These are phyloP conservation scores for Calonectria montana DNA, from an alignment of 2,329 filamentous ascomycete genomes.

Conservation along the genomic window DNA sequence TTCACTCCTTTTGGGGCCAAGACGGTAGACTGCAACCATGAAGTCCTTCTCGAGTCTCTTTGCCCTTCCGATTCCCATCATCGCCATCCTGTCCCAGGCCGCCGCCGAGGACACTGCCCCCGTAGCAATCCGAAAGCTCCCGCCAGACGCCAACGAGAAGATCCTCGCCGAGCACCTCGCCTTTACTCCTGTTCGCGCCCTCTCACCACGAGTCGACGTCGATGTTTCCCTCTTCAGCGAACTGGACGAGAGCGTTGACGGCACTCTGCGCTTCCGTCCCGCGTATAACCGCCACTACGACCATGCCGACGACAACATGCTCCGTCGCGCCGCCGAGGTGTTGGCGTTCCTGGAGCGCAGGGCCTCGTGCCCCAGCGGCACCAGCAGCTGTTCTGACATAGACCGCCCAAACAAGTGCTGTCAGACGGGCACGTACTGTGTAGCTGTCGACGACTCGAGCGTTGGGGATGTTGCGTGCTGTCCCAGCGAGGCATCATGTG, in stretches of 20 bases:
- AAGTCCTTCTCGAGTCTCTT: conserved; percentile 49
- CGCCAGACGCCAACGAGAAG: conserved; percentile 77
- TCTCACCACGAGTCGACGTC: conserved; percentile 42
- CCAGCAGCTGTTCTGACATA: conserved; percentile 72
- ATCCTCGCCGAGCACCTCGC: conserved; percentile 76
- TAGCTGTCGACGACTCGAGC: conserved; percentile 69
- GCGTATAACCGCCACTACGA: conserved; percentile 63
- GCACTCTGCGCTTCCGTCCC: conserved; percentile 52
- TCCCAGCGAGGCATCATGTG: conserved; percentile 72
- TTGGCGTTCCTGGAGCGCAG: conserved; percentile 65
- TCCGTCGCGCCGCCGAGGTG: conserved; percentile 58
- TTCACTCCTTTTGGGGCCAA: not conserved
- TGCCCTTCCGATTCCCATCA: conserved; percentile 56
- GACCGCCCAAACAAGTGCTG: conserved; percentile 80
- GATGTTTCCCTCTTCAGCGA: conserved; percentile 43
- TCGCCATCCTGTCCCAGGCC: conserved; percentile 56
- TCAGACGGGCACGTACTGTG: conserved; percentile 72
- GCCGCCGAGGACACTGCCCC: conserved; percentile 56
- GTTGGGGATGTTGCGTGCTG: conserved; percentile 82
- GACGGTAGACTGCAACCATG: conserved; percentile 48
- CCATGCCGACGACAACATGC: conserved; percentile 41
- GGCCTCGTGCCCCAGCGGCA: conserved; percentile 76
- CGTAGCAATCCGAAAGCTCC: conserved; percentile 78
- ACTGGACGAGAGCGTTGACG: conserved; percentile 39
- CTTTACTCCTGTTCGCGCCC: conserved; percentile 51